Percentiles rank a stretch among this genome's conserved stretches.
phyloP scores from a whole-genome alignment of 1,139 yeast genomes.

The Arxiozyma bovina region DNA sequence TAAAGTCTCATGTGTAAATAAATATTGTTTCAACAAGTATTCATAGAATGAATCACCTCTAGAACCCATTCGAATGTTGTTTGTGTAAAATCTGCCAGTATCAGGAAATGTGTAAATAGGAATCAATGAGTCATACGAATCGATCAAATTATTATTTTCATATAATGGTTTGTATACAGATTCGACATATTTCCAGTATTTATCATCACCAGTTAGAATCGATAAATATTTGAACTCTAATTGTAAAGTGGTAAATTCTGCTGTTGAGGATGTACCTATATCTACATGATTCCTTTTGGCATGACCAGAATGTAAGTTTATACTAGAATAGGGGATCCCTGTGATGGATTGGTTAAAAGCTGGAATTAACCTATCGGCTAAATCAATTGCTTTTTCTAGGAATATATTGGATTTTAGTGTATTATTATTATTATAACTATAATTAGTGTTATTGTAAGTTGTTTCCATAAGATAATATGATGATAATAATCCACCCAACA shows the following conservation, averaged over 20 bases:
- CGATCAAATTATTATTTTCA: slow-evolving; percentile 21
- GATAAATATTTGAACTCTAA: slow-evolving; percentile 81
- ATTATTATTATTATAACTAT: slow-evolving; percentile 12
- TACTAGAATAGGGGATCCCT: slow-evolving; percentile 72
- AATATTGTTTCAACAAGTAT: slow-evolving; percentile 74
- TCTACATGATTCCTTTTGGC: slow-evolving; percentile 59
- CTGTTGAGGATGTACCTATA: slow-evolving; percentile 70
- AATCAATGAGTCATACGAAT: slow-evolving; percentile 53
- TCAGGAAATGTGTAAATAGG: slow-evolving; percentile 76
- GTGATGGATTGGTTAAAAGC: slow-evolving; percentile 51
- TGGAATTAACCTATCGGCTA: slow-evolving; percentile 52
- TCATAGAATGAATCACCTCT: slow-evolving; percentile 93
- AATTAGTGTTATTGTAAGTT: not conserved
- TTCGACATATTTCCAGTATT: slow-evolving; percentile 75
- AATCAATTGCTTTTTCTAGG: slow-evolving; percentile 68
- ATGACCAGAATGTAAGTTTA: slow-evolving; percentile 57
- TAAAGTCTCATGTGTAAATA: slow-evolving; percentile 65
- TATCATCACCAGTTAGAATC: slow-evolving; percentile 65
- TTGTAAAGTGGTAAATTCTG: slow-evolving; percentile 84
- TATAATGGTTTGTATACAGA: slow-evolving; percentile 60
- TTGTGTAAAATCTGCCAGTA: slow-evolving; percentile 59
- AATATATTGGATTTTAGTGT: slow-evolving; percentile 42
- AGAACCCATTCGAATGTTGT: slow-evolving; percentile 69
- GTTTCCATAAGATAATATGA: slow-evolving; percentile 59
- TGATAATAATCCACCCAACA: slow-evolving; percentile 85